Base-by-base conservation (phyloP, 352 stramenopile species). In the Pythium vanterpoolii region DNA sequence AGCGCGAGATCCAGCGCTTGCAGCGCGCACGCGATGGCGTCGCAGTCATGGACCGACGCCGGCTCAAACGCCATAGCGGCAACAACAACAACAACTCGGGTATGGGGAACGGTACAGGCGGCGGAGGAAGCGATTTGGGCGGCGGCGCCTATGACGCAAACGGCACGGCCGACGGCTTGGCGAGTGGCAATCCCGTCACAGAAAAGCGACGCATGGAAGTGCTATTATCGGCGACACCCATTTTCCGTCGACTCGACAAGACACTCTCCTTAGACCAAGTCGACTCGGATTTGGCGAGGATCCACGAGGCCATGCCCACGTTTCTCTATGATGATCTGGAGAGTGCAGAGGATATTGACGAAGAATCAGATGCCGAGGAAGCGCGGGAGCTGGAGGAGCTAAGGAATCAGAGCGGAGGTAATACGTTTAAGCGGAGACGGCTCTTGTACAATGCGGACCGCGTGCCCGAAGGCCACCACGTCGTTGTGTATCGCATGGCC, bases 11-110 rank as follows among this genome's bases (percentile, higher is more conserved):
- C 38, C 57, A 62, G 43, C 67, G 77, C 9, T 66, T 89, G 4
- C 62, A 78, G 57, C 82, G 71, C 27, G 71, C 79, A 26, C 79
- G 83, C 44, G 77, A 87, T 31, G 79, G 75, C 19, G 79, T 89
- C 26, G 84, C 77, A 14, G 77, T 89, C 26, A 87, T 79, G 60
- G 83, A 79, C 68, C 72, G 79, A 23, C 74, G 79, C 8, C 75
- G 79, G 5, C 44, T 67, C 24, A 66, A 56, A 23, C 66, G 61
- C 1, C 16, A 62, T 8, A 55, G 30, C 21, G 59, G 42, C 5
- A 64, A 70, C 39, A 63, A 62, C 4, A 60, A 70, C 27, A 61
- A 56, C 34, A 68, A 71, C 42, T 61, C 69, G n/a, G 38, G 11
- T 40, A 33, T 5, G 36, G 26, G 33, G 49, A 44, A 64, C 44